Evolutionary conservation across 352 stramenopile genomes (phyloP), one percentile per base, ranked within the genome.

Genomic region (Phytophthora cryptogea): DNA sequence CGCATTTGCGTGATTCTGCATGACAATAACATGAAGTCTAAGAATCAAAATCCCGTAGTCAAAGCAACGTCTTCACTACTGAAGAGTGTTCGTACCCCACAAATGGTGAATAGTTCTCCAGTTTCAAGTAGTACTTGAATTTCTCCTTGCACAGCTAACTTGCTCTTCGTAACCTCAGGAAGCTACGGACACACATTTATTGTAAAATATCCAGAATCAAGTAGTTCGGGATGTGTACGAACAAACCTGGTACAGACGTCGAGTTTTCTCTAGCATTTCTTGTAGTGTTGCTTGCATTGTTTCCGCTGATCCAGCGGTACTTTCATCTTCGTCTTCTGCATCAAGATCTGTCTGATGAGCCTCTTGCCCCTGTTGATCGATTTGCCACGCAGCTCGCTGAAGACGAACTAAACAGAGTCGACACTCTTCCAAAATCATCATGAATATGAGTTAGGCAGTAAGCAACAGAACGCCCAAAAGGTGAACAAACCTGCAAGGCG

Each of bases 101-200:
- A 58, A 52, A 69, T 59, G 0, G 47, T 37, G 14, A 76, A 43
- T 14, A 85, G 36, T 43, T 88, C 75, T 20, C 65, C 77, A 20
- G 69, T 68, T 56, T 88, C 73, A 33, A 83, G 31, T 13, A 88
- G 61, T 47, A 85, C 70, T 2, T 72, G 66, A 13, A 76, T 63
- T 71, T 83, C 63, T 23, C 80, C 80, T 11, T 75, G 66, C 1
- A 70, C 49, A 0, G 63, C 72, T 13, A 59, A 20, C n/a, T 58
- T 65, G 36, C 14, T 77, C 13, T 59, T 75, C 14, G 44, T 41
- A 5, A 74, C 52, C 4, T 83, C 71, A 6, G 66, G 63, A 32
- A 58, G 41, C 72, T 83, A 31, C 5, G 10, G 46, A 14, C 36
- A 58, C 0, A 2, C n/a, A 36, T 30, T 33, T 5, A 13, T 6